Evolutionary conservation across 1,284 basidiomycete genomes (phyloP).

Genomic region (Apiotrichum porosum): DNA sequence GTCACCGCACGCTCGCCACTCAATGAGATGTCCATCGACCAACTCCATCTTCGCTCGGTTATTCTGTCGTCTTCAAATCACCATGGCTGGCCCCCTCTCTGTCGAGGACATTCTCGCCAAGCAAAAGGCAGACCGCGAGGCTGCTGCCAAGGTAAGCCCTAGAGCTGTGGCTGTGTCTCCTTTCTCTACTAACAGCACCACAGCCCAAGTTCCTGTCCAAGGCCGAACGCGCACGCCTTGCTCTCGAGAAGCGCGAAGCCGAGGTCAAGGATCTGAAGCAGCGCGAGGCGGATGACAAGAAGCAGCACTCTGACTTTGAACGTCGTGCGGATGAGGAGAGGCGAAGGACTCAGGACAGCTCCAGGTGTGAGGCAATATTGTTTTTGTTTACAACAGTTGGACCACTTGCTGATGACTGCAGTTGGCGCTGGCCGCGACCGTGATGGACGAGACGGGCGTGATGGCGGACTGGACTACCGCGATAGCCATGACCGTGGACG

Average conservation of each 20-base stretch:
- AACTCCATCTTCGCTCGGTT: background rate
- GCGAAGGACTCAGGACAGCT: conserved; percentile 47
- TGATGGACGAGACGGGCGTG: conserved; percentile 3
- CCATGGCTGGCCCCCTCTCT: conserved; percentile 33
- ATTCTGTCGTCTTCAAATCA: background rate
- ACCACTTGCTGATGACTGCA: conserved; percentile 24
- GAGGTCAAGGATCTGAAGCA: conserved; percentile 62
- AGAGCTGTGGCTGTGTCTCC: no score
- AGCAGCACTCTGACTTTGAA: conserved; percentile 68
- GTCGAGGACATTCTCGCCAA: conserved; percentile 76
- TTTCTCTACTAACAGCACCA: background rate
- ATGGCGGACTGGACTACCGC: conserved; percentile 4
- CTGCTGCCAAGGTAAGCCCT: conserved; percentile 74
- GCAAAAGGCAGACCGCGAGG: conserved; percentile 81
- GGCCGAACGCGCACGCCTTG: conserved; percentile 79
- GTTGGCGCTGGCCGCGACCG: conserved; percentile 5
- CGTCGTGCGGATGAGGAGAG: conserved; percentile 66
- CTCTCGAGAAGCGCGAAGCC: conserved; percentile 74
- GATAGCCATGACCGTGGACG: conserved; percentile 1
- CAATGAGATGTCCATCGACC: background rate
- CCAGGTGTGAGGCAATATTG: background rate
- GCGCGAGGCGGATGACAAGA: conserved; percentile 55
- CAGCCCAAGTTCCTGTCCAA: conserved; percentile 86
- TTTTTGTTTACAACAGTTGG: conserved; percentile 10
- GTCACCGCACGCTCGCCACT: background rate